These are phyloP conservation scores for Umbellularia californica DNA, from an alignment of 164 flowering plant species.

Conservation along the genomic window DNA sequence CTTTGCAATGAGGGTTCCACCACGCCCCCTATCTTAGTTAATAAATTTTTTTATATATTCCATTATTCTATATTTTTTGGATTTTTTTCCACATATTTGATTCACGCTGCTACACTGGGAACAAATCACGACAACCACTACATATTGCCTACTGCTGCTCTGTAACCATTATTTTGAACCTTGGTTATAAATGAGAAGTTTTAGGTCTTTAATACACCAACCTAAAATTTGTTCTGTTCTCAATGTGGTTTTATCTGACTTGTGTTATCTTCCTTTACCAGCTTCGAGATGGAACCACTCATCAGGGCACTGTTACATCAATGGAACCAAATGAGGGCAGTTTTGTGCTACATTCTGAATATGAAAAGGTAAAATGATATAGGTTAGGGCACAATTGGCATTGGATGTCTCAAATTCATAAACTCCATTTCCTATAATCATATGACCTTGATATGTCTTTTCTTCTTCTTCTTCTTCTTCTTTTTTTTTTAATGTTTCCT, in stretches of 20 bases:
- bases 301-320: slow-evolving; percentile 93
- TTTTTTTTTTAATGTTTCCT: neutral
- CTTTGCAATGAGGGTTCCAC: no score
- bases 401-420: neutral
- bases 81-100: no score
- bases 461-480: neutral
- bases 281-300: slow-evolving; percentile 95
- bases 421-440: neutral
- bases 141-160: no score
- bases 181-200: no score
- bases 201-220: neutral
- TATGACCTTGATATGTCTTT: neutral
- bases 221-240: neutral
- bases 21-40: no score
- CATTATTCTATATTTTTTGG: no score
- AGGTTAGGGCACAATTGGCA: neutral
- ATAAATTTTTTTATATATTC: no score
- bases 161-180: no score
- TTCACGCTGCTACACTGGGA: no score
- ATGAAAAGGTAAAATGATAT: slow-evolving; percentile 44
- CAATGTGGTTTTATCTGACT: neutral
- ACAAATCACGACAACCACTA: no score
- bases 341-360: slow-evolving; percentile 75
- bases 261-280: slow-evolving; percentile 21
- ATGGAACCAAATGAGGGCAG: slow-evolving; percentile 94